Evolutionary conservation across 305 asterid genomes (phyloP).

Genomic region (Ruellia speciosa): DNA sequence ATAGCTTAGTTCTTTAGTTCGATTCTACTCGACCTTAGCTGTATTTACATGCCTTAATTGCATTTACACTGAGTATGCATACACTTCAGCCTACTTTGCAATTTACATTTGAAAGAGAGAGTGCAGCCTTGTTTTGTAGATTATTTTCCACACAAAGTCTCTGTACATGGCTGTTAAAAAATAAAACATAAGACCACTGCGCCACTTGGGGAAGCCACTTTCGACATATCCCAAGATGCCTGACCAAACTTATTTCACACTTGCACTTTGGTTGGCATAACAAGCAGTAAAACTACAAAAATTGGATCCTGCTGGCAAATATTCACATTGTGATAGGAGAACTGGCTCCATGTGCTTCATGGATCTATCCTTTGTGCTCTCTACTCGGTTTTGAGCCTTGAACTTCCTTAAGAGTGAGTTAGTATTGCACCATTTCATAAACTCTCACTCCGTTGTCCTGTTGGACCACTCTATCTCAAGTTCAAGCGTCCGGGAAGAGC

Average conservation of each 20-base stretch:
- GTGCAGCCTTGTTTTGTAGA: neutral
- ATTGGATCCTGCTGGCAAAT: neutral
- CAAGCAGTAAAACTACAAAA: neutral
- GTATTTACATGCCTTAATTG: no score
- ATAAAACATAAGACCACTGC: neutral
- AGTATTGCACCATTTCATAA: conserved; percentile 12
- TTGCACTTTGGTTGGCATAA: neutral
- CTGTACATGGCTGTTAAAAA: neutral
- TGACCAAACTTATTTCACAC: neutral
- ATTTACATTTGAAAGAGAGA: neutral
- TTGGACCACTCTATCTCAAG: conserved; percentile 74
- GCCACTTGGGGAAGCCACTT: neutral
- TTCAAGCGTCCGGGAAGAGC: conserved; percentile 56
- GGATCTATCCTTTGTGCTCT: neutral
- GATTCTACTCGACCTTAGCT: no score
- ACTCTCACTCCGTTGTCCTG: conserved; percentile 29
- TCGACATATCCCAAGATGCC: neutral
- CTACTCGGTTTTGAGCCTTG: neutral
- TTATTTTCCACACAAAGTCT: neutral
- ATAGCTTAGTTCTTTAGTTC: no score
- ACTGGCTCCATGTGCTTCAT: no score
- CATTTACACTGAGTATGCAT: no score
- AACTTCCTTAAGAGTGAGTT: neutral
- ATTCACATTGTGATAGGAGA: neutral
- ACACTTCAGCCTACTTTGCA: neutral